Evolutionary conservation across 164 flowering plant species (phyloP).

Genomic region (Vitis cinerea): DNA sequence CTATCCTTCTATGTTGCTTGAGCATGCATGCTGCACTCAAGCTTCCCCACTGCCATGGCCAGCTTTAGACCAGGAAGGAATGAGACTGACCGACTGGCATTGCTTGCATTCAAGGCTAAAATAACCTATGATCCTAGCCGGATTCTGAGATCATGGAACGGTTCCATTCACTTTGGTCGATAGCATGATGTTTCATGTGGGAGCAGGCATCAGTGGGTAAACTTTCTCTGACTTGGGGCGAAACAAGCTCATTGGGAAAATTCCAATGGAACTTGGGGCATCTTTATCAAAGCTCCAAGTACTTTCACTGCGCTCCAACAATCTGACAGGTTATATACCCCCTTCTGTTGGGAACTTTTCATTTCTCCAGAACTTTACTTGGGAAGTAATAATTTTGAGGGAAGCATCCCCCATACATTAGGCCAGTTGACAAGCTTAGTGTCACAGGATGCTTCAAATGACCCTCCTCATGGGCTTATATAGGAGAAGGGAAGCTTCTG

Average conservation of each 20-base stretch:
- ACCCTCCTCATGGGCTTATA: no score
- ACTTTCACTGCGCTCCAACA: background rate
- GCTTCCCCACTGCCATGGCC: no score
- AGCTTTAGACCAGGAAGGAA: background rate
- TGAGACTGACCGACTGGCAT: conserved; percentile 20
- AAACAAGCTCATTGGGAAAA: no score
- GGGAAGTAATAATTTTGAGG: conserved; percentile 1
- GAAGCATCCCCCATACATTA: conserved; percentile 14
- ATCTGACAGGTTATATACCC: conserved; percentile 14
- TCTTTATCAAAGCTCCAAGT: background rate
- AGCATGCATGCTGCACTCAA: no score
- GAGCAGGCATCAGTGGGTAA: no score
- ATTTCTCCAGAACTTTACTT: background rate
- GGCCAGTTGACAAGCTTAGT: conserved; percentile 2
- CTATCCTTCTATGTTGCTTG: no score
- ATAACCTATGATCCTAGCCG: conserved; percentile 18
- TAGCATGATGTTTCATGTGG: no score
- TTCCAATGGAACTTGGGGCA: no score
- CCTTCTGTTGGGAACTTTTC: background rate
- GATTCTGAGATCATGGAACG: conserved; percentile 16
- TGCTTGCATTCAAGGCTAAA: conserved; percentile 20
- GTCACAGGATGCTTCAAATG: no score
- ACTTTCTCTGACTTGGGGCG: no score
- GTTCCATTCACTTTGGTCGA: no score
- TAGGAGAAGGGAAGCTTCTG: no score